These are phyloP conservation scores for Solanum pennellii DNA, from an alignment of 257 asterid species.

Conservation along the genomic window DNA sequence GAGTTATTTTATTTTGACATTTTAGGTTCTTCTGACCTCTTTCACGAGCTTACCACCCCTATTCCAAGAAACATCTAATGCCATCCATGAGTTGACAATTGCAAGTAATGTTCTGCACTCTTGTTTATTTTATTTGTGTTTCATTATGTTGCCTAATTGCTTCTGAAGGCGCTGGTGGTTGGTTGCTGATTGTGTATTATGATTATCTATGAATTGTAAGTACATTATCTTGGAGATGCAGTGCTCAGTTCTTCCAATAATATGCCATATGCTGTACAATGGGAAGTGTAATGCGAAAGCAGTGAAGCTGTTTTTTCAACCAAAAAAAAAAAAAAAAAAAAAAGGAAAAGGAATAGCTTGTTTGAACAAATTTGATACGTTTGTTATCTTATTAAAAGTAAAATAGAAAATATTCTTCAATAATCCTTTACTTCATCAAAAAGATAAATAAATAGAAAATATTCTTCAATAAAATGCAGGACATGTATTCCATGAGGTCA, in stretches of 20 bases:
- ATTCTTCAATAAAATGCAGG: not conserved
- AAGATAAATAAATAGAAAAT: not conserved
- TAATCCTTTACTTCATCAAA: not conserved
- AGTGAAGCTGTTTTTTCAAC: not conserved
- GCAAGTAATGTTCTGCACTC: conserved; percentile 30
- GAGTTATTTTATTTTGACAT: not conserved
- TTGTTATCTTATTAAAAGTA: not conserved
- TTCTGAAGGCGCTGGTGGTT: not conserved
- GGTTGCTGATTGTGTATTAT: not conserved
- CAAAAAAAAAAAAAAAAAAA: too few relatives aligned
- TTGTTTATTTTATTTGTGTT: not conserved
- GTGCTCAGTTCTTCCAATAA: not conserved
- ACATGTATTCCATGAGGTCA: not conserved
- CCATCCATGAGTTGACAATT: conserved; percentile 27
- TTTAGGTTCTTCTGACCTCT: conserved; percentile 30
- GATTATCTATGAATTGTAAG: not conserved
- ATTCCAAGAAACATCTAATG: conserved; percentile 31
- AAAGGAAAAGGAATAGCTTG: not conserved
- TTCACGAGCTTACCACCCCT: conserved; percentile 47
- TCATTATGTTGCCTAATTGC: not conserved
- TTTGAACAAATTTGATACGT: not conserved
- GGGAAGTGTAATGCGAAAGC: not conserved
- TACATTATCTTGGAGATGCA: not conserved
- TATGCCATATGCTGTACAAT: not conserved
- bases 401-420: not conserved